Evolutionary conservation across 305 asterid genomes (phyloP).

Genomic region (Ilex paraguariensis): DNA sequence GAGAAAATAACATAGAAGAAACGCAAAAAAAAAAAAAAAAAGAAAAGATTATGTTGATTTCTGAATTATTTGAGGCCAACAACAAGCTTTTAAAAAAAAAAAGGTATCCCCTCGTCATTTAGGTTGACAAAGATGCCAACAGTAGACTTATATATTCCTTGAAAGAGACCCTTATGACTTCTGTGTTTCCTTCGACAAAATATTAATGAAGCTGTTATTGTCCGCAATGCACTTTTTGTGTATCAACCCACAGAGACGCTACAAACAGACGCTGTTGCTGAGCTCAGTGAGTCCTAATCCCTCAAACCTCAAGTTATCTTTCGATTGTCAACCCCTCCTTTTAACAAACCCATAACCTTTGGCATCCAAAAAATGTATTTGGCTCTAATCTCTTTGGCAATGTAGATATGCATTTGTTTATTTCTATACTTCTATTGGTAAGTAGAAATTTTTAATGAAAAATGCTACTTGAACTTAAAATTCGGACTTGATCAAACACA

Average conservation of each 20-base stretch:
- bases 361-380: slow-evolving; percentile 40
- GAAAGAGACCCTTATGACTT: slow-evolving; percentile 20
- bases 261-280: not conserved
- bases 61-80: too few species aligned
- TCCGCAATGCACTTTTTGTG: slow-evolving; percentile 30
- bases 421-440: not conserved
- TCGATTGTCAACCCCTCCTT: slow-evolving; percentile 39
- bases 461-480: too few species aligned
- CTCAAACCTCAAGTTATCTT: slow-evolving; percentile 7
- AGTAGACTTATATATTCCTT: slow-evolving; percentile 1
- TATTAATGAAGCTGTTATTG: slow-evolving; percentile 21
- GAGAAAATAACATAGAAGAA: too few species aligned
- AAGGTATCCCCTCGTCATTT: too few species aligned
- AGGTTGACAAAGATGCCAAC: too few species aligned
- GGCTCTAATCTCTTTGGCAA: slow-evolving; percentile 19
- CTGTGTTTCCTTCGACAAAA: slow-evolving; percentile 8
- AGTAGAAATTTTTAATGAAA: too few species aligned
- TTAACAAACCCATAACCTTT: slow-evolving; percentile 40
- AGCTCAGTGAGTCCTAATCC: slow-evolving; percentile 7
- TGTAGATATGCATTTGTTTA: not conserved
- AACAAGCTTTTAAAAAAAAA: too few species aligned
- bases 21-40: too few species aligned
- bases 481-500: too few species aligned
- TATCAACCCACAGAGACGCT: slow-evolving; percentile 3
- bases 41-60: too few species aligned